Evolutionary conservation across 345 rosid species (phyloP).

Genomic region (Chamaenerion angustifolium): DNA sequence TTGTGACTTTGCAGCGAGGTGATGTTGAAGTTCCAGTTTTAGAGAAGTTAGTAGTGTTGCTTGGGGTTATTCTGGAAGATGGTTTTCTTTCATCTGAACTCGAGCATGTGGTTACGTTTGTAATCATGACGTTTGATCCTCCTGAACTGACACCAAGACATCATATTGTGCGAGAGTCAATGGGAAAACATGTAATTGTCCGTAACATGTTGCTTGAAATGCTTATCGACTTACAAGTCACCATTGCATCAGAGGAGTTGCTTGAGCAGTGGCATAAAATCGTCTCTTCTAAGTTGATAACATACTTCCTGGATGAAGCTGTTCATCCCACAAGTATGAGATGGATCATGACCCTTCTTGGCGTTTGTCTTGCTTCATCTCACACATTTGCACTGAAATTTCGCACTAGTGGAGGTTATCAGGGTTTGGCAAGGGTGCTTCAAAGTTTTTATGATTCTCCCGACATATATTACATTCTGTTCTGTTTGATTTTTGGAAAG

Average conservation of each 20-base stretch:
- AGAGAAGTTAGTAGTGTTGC: slow-evolving; percentile 91
- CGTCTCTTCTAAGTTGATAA: slow-evolving; percentile 89
- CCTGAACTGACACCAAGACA: slow-evolving; percentile 66
- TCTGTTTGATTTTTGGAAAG: slow-evolving; percentile 89
- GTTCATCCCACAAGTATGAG: slow-evolving; percentile 99
- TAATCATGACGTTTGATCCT: slow-evolving; percentile 96
- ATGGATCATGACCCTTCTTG: slow-evolving; percentile 99
- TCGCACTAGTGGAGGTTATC: slow-evolving; percentile 94
- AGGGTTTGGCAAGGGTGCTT: slow-evolving; percentile 73
- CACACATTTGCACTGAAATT: slow-evolving; percentile 86
- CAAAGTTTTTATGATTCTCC: slow-evolving; percentile 97
- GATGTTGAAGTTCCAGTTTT: slow-evolving; percentile 97
- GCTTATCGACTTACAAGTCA: slow-evolving; percentile 98
- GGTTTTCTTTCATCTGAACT: slow-evolving; percentile 93
- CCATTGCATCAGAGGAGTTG: slow-evolving; percentile 85
- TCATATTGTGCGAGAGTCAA: slow-evolving; percentile 61
- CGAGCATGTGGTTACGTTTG: slow-evolving; percentile 90
- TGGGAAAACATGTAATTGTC: slow-evolving; percentile 98
- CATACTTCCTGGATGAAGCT: slow-evolving; percentile 98
- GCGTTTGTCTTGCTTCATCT: slow-evolving; percentile 86
- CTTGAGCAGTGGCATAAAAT: slow-evolving; percentile 99
- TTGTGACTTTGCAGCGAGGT: slow-evolving; percentile 95
- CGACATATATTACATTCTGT: slow-evolving; percentile 89
- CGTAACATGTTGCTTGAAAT: slow-evolving; percentile 98
- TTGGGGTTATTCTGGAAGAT: slow-evolving; percentile 96